Base-by-base conservation (phyloP, 2,329 filamentous ascomycete genomes). In the Didymella arachidicola region DNA sequence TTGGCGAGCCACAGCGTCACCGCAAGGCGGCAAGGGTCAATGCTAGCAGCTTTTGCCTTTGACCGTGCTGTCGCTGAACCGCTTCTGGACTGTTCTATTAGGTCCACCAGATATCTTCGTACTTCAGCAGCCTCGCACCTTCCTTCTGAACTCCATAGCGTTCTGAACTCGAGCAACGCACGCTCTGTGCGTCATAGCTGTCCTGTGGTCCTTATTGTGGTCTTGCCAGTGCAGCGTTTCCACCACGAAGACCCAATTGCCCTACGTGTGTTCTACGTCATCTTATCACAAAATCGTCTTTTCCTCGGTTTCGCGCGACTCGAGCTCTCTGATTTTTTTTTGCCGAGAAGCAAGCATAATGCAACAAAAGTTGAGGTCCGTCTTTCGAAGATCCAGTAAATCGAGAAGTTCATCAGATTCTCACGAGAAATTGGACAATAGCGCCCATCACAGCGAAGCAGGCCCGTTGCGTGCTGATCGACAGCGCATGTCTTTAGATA, bases 71-170 rank as follows among this genome's bases (percentile, higher is more conserved):
- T 47, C 54, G 38, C 22, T 57, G 39, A 46, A 43, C 26, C 26
- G 56, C 50, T 54, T 59, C 56, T 59, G 45, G 56, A 46, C 56
- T 54, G 56, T 50, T 59, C 56, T 51, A 51, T 46, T 41, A 30
- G 46, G 25, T 51, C 41, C 56, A 34, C 39, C 41, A 19, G 30
- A 50, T 26, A 8, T 36, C 32, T 25, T 47, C 36, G 36, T 59
- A 18, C 39, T 57, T 41, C 41, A 38, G 22, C 41, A 36, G 41
- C 50, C 45, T 54, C 29, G 34, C 50, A 6, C 27, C 39, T 53
- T 25, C 27, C 4, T 41, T 25, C 18, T 18, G 38, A 41, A 25
- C 18, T 50, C 39, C 18, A 41, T 12, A 39, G 41, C 18, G 30
- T 44, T 44, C 39, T 25, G 27, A 47, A 10, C n/a, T 34, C 10